Evolutionary conservation across 2,329 filamentous ascomycete species (phyloP).

Genomic region (Endoconidiophora laricicola): DNA sequence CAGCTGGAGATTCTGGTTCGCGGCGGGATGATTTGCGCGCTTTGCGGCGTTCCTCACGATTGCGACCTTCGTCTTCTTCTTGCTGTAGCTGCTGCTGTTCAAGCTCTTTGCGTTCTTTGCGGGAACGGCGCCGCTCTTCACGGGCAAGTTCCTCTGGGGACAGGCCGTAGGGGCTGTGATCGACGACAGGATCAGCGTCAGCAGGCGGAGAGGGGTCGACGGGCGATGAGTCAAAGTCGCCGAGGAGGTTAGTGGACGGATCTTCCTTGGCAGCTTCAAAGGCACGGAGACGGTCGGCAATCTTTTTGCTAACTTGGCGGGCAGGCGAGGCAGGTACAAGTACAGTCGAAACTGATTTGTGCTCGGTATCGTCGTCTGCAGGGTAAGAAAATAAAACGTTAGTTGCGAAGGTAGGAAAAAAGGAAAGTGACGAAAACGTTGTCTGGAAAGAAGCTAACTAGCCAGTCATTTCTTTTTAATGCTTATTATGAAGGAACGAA

Average conservation of each 20-base stretch:
- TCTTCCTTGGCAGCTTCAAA: constrained; percentile 32
- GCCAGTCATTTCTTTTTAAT: no score
- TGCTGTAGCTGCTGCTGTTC: background rate
- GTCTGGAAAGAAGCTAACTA: background rate
- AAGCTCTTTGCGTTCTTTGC: constrained; percentile 6
- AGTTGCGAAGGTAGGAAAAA: background rate
- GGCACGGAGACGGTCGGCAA: constrained; percentile 39
- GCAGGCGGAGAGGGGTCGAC: constrained; percentile 2
- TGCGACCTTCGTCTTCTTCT: constrained; percentile 4
- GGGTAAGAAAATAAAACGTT: background rate
- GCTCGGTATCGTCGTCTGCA: constrained; percentile 4
- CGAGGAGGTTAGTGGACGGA: constrained; percentile 17
- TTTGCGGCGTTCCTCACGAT: constrained; percentile 5
- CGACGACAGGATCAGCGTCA: background rate
- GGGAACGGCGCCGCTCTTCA: constrained; percentile 1
- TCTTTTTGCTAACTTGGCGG: constrained; percentile 24
- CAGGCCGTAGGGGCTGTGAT: background rate
- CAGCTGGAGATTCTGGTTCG: constrained; percentile 1
- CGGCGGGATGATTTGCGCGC: constrained; percentile 3
- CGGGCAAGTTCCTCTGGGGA: constrained; percentile 6
- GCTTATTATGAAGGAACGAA: background rate
- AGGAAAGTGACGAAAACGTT: background rate
- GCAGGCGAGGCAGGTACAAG: background rate
- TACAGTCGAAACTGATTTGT: constrained; percentile 4
- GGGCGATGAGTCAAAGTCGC: background rate